Evolutionary conservation across 345 rosid genomes (phyloP).

Genomic region (Linum usitatissimum): DNA sequence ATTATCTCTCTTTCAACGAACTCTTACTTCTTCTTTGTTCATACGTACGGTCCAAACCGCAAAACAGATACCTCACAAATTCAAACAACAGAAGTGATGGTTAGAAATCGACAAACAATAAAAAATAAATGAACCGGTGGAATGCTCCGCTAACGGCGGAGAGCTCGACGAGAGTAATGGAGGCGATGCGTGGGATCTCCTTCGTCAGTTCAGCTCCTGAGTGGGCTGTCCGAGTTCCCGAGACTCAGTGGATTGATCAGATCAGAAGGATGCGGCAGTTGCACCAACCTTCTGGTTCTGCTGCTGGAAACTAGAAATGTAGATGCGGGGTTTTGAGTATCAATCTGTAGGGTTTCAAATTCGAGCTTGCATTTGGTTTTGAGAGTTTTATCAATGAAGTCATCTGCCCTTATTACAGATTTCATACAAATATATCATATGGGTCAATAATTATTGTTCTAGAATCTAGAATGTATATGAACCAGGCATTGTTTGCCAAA

Average conservation of each 20-base stretch:
- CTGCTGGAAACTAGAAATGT: not conserved
- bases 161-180: constrained; percentile 54
- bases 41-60: too few species aligned
- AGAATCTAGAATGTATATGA: not conserved
- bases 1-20: too few species aligned
- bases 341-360: not conserved
- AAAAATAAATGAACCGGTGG: too few species aligned
- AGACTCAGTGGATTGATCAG: constrained; percentile 66
- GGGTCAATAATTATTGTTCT: not conserved
- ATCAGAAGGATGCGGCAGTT: constrained; percentile 39
- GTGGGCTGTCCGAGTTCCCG: constrained; percentile 55
- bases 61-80: too few species aligned
- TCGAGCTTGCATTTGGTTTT: not conserved
- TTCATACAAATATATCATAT: not conserved
- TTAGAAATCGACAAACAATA: too few species aligned
- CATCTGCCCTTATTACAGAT: not conserved
- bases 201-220: constrained; percentile 64
- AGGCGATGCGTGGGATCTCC: constrained; percentile 75
- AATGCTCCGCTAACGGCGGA: constrained; percentile 57
- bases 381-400: not conserved
- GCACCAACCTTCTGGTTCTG: not conserved
- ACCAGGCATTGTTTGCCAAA: not conserved
- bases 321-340: not conserved
- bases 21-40: too few species aligned
- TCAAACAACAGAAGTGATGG: too few species aligned